Evolutionary conservation across 1,284 basidiomycete genomes (phyloP), one percentile per base, ranked within the genome.

Genomic region (Cutaneotrichosporon sp.): DNA sequence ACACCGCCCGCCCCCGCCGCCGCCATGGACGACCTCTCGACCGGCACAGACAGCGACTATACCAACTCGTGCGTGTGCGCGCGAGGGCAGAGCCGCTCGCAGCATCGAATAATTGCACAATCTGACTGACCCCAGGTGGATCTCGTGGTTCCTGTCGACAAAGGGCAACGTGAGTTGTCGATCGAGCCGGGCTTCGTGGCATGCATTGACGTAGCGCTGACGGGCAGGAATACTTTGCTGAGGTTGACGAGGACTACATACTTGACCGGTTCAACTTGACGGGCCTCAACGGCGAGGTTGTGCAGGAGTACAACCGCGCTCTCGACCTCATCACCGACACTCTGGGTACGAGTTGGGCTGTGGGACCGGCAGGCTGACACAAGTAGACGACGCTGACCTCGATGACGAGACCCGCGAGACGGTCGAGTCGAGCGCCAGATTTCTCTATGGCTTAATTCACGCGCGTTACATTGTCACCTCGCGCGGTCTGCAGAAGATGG

Each of bases 221-320:
- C 39, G 8, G n/a, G 33, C 47, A 74, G 76, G 94, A 98, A 77
- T 98, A 98, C 80, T 98, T 97, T 74, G 97, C 93, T 76, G 93
- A 98, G 78, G 90, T 98, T 61, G 96, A 98, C 72, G 93, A 97
- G 70, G 94, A 97, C 76, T 98, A 97, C 76, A 97, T 98, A 66
- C 81, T 97, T 46, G 94, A 98, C 77, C 83, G 94, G 43, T 97
- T 98, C 83, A 98, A 97, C 76, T 80, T 98, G 52, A 98, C 94
- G 5, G 94, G 96, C 2, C 80, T 97, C 57, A 97, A 97, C 76
- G 88, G 88, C 61, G 94, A 98, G 74, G 91, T 77, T 21, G 69
- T 97, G 8, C 84, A 91, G 60, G 90, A 97, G 76, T 98, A 97
- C 68, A 78, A 86, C 2, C 87, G 96, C 66, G 94, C 94, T 0